Conservation (phyloP, 2,329 filamentous ascomycete genomes). For the Paraphoma chrysanthemicola region DNA sequence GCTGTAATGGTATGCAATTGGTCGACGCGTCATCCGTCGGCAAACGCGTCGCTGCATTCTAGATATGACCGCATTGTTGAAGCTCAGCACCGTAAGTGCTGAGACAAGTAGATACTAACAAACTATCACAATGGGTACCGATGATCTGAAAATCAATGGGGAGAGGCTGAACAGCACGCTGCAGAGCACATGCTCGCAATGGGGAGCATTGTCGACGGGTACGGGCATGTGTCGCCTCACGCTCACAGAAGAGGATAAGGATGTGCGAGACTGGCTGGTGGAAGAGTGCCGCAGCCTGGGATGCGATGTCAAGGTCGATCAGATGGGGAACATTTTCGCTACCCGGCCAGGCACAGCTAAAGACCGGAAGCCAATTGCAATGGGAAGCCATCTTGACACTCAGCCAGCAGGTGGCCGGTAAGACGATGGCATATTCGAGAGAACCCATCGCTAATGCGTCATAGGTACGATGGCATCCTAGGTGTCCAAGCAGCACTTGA, state of each 20-base stretch:
- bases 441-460: neutral
- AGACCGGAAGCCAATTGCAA: slow-evolving; percentile 57
- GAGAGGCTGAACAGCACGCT: slow-evolving; percentile 30
- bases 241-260: slow-evolving; percentile 51
- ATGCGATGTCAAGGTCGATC: slow-evolving; percentile 42
- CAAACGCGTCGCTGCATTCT: slow-evolving; percentile 9
- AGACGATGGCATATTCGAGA: neutral
- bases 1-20: slow-evolving; percentile 10
- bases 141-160: slow-evolving; percentile 25
- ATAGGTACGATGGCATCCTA: slow-evolving; percentile 75
- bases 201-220: slow-evolving; percentile 31
- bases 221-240: slow-evolving; percentile 79
- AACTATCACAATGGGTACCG: slow-evolving; percentile 9
- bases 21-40: slow-evolving; percentile 10
- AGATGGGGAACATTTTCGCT: slow-evolving; percentile 46
- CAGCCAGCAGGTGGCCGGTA: slow-evolving; percentile 50
- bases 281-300: slow-evolving; percentile 32
- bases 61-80: neutral
- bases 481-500: slow-evolving; percentile 68
- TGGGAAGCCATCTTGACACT: slow-evolving; percentile 60
- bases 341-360: slow-evolving; percentile 37
- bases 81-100: neutral
- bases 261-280: slow-evolving; percentile 40
- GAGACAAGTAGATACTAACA: neutral
- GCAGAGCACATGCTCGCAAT: slow-evolving; percentile 35